Percentiles rank a stretch among this genome's conserved stretches.
These are phyloP conservation scores for Phialophora expanda DNA, from an alignment of 2,329 filamentous ascomycete genomes.

Conservation along the genomic window DNA sequence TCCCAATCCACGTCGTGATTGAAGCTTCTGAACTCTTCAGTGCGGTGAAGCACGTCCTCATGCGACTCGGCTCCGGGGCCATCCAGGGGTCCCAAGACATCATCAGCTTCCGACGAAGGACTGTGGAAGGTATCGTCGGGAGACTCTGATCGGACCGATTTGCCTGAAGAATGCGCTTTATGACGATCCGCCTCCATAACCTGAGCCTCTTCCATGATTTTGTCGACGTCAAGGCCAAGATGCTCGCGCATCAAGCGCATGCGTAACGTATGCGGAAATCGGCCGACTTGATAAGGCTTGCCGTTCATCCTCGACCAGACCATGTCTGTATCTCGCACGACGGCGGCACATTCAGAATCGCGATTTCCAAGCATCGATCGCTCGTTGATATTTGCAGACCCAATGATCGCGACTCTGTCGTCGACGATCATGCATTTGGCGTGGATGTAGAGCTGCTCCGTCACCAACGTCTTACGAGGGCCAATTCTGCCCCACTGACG, in stretches of 20 bases:
- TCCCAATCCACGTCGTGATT: slow-evolving; percentile 75
- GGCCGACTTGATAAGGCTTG: slow-evolving; percentile 83
- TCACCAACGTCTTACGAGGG: slow-evolving; percentile 79
- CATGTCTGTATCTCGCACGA: slow-evolving; percentile 92
- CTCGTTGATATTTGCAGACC: slow-evolving; percentile 98
- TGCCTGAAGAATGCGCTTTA: slow-evolving; percentile 57
- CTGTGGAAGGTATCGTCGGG: slow-evolving; percentile 36
- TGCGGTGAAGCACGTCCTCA: slow-evolving; percentile 62
- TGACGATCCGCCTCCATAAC: slow-evolving; percentile 68
- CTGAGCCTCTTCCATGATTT: slow-evolving; percentile 79
- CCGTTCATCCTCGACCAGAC: slow-evolving; percentile 91
- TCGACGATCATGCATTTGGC: slow-evolving; percentile 97
- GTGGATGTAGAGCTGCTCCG: slow-evolving; percentile 97
- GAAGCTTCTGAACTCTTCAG: slow-evolving; percentile 68
- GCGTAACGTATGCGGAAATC: slow-evolving; percentile 90
- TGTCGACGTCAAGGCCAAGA: slow-evolving; percentile 92
- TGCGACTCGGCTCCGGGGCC: slow-evolving; percentile 42
- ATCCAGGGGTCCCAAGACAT: slow-evolving; percentile 26
- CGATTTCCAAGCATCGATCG: slow-evolving; percentile 90
- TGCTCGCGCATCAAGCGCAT: slow-evolving; percentile 96
- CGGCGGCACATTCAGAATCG: slow-evolving; percentile 88
- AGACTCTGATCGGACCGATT: slow-evolving; percentile 35
- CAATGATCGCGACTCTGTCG: slow-evolving; percentile 89
- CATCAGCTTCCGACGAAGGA: slow-evolving; percentile 23
- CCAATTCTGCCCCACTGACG: slow-evolving; percentile 92